phyloP scores from a whole-genome alignment of 805 yeast genomes.

The Candida incommunis region DNA sequence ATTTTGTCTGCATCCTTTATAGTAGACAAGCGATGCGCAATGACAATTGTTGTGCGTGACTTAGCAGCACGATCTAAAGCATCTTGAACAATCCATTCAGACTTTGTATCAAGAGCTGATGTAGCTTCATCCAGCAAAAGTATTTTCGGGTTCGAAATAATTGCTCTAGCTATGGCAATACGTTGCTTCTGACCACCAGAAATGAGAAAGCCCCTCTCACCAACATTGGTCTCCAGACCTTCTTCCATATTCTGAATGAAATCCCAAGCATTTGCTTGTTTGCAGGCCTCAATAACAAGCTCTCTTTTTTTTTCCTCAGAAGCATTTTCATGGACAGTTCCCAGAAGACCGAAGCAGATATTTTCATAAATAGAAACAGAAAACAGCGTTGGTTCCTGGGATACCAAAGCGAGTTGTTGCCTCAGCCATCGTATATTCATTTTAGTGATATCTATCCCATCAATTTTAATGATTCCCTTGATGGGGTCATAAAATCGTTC shows the following conservation, averaged over 20 bases:
- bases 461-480: constrained; percentile 33
- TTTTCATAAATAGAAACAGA: constrained; percentile 73
- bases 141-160: constrained; percentile 39
- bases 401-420: constrained; percentile 43
- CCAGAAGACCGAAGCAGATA: constrained; percentile 55
- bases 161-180: constrained; percentile 49
- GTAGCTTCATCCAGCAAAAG: constrained; percentile 54
- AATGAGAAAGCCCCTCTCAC: constrained; percentile 42
- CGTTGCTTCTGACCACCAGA: constrained; percentile 61
- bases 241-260: constrained; percentile 40
- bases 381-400: constrained; percentile 47
- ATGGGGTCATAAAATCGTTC: constrained; percentile 45
- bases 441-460: constrained; percentile 32
- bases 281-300: constrained; percentile 26
- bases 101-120: constrained; percentile 47
- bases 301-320: constrained; percentile 16
- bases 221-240: constrained; percentile 33
- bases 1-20: constrained; percentile 35
- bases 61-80: constrained; percentile 26
- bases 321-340: constrained; percentile 16
- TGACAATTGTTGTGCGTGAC: constrained; percentile 32
- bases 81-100: constrained; percentile 44
- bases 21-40: constrained; percentile 40
- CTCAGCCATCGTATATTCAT: constrained; percentile 39
- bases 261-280: constrained; percentile 36